phyloP scores from a whole-genome alignment of 176 grass and related monocot species.

The Phragmites australis region DNA sequence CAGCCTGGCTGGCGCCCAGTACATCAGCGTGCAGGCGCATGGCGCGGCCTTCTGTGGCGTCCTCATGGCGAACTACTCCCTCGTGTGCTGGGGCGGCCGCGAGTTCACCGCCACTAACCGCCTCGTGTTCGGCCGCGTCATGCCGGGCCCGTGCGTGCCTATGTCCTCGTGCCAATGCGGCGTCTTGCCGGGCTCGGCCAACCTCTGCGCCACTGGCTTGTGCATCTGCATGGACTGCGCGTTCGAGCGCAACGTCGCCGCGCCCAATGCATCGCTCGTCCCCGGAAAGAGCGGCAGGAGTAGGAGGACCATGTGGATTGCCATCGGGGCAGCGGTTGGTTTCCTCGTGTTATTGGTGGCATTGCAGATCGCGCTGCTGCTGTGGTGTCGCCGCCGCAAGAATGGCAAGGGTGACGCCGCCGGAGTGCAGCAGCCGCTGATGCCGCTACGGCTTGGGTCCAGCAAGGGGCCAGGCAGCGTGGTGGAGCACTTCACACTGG shows the following conservation, averaged over 20 bases:
- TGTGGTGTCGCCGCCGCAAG: slow-evolving; percentile 29
- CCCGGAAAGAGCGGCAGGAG: neutral
- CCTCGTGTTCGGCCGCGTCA: slow-evolving; percentile 56
- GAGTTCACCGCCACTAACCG: slow-evolving; percentile 48
- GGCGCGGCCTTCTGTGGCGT: slow-evolving; percentile 56
- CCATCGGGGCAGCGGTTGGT: slow-evolving; percentile 8
- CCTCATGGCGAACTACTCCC: slow-evolving; percentile 74
- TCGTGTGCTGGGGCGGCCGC: slow-evolving; percentile 76
- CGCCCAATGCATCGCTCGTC: neutral
- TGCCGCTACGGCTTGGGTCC: slow-evolving; percentile 28
- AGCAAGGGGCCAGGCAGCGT: slow-evolving; percentile 45
- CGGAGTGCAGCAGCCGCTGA: neutral
- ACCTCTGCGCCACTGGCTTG: slow-evolving; percentile 35
- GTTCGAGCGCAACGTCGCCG: slow-evolving; percentile 36
- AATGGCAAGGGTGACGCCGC: neutral
- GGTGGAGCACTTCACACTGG: slow-evolving; percentile 60
- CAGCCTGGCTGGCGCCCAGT: slow-evolving; percentile 35
- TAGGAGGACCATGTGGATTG: slow-evolving; percentile 27
- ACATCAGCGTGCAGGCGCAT: slow-evolving; percentile 62
- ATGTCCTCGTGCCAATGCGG: slow-evolving; percentile 58
- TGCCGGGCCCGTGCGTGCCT: slow-evolving; percentile 64
- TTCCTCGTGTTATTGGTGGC: slow-evolving; percentile 33
- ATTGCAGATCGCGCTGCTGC: slow-evolving; percentile 21
- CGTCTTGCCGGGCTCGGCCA: slow-evolving; percentile 67
- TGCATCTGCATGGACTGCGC: slow-evolving; percentile 68